Evolutionary conservation across 148 eudicot species (phyloP).

Genomic region (Amaranthus hypochondriacus): DNA sequence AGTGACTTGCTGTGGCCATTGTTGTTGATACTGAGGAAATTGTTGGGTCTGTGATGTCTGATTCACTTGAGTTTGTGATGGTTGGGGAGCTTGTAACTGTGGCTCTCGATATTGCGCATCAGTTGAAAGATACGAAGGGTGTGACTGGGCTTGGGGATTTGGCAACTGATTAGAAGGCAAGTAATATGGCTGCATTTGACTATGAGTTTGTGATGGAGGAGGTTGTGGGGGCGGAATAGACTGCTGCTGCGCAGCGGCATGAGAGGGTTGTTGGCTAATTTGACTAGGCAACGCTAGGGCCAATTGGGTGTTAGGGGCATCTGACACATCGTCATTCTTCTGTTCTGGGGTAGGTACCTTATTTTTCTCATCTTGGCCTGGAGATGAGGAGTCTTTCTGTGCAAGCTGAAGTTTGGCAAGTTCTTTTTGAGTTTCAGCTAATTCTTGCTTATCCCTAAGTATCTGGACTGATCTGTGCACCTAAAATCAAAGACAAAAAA

Average conservation of each 20-base stretch:
- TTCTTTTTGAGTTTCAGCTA: constrained; percentile 93
- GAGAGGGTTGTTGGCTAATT: constrained; percentile 46
- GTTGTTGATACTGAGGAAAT: constrained; percentile 53
- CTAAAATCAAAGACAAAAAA: constrained; percentile 30
- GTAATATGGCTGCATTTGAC: constrained; percentile 56
- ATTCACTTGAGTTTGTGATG: constrained; percentile 51
- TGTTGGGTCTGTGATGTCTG: constrained; percentile 51
- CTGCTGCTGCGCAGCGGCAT: constrained; percentile 32
- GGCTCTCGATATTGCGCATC: constrained; percentile 46
- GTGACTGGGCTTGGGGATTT: constrained; percentile 40
- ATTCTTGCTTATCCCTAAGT: constrained; percentile 94
- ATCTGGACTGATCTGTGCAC: constrained; percentile 95
- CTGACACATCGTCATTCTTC: constrained; percentile 52
- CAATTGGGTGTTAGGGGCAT: constrained; percentile 58
- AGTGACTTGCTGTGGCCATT: constrained; percentile 51
- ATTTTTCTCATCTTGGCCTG: constrained; percentile 52
- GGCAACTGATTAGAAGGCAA: constrained; percentile 45
- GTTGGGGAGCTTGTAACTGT: constrained; percentile 49
- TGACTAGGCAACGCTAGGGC: constrained; percentile 75
- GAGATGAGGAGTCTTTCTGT: constrained; percentile 64
- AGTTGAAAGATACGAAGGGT: constrained; percentile 44
- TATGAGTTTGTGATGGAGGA: constrained; percentile 33
- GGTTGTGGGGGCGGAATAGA: constrained; percentile 42
- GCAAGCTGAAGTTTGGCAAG: constrained; percentile 90
- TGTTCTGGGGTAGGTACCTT: constrained; percentile 44